A percentile compares a stretch with the other conserved stretches of the same genome.
Conservation (phyloP, 164 flowering plant species). For the Vitis riparia region DNA sequence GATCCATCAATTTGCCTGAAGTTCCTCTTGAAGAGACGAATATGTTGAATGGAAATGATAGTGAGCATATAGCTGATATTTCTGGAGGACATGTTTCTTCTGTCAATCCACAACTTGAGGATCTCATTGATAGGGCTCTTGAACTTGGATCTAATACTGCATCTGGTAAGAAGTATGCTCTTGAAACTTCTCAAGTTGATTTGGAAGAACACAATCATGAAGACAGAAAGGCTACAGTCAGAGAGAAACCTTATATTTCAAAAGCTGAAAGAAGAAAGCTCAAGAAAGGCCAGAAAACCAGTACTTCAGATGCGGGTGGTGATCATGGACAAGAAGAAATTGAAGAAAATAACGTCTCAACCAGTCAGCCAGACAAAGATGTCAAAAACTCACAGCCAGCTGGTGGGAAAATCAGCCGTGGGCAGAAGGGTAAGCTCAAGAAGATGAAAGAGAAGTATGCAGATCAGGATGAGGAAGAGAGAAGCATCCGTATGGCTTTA, state of each 20-base stretch:
- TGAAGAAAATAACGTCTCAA: constrained; percentile 24
- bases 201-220: constrained; percentile 37
- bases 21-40: constrained; percentile 20
- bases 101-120: constrained; percentile 62
- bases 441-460: constrained; percentile 94
- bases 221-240: constrained; percentile 33
- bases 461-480: constrained; percentile 95
- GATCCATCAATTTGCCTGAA: constrained; percentile 11
- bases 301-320: constrained; percentile 19
- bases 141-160: constrained; percentile 70
- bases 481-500: constrained; percentile 82
- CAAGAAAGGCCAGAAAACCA: constrained; percentile 65
- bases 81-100: constrained; percentile 25
- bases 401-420: constrained; percentile 71
- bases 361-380: constrained; percentile 30
- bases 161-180: constrained; percentile 34
- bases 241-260: constrained; percentile 77
- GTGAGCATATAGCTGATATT: constrained; percentile 18
- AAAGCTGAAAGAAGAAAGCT: constrained; percentile 89
- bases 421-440: constrained; percentile 86
- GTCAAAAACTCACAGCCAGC: constrained; percentile 32
- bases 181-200: constrained; percentile 36
- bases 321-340: constrained; percentile 35
- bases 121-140: constrained; percentile 87
- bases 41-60: constrained; percentile 10